These are phyloP conservation scores for Rubroboletus satanas DNA, from an alignment of 768 basidiomycete genomes.

Conservation along the genomic window DNA sequence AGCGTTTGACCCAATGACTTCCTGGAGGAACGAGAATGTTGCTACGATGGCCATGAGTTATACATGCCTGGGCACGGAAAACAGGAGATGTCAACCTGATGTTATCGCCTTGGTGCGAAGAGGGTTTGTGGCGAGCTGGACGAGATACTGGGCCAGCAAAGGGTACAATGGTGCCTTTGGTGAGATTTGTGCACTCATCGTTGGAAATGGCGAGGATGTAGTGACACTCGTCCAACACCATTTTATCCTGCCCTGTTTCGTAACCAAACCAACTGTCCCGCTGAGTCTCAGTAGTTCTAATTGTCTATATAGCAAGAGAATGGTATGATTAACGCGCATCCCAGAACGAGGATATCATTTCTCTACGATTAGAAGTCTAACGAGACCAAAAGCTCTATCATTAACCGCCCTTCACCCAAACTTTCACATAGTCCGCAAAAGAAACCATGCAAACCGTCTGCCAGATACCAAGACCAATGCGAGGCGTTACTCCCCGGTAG, in stretches of 20 bases:
- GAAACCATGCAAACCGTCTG: slow-evolving; percentile 99
- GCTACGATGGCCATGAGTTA: slow-evolving; percentile 28
- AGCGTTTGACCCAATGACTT: slow-evolving; percentile 71
- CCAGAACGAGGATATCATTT: slow-evolving; percentile 19
- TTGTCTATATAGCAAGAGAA: background rate
- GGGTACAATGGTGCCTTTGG: slow-evolving; percentile 33
- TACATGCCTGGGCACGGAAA: background rate
- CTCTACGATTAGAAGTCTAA: slow-evolving; percentile 19
- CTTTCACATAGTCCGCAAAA: slow-evolving; percentile 93
- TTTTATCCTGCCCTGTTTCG: background rate
- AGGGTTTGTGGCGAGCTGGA: slow-evolving; percentile 62
- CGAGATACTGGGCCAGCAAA: slow-evolving; percentile 66
- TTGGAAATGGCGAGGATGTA: background rate
- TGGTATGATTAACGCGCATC: slow-evolving; percentile 15
- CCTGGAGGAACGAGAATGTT: slow-evolving; percentile 66
- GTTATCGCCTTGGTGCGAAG: slow-evolving; percentile 80
- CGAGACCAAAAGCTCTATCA: slow-evolving; percentile 10
- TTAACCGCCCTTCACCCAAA: slow-evolving; percentile 56
- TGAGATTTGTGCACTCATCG: slow-evolving; percentile 38
- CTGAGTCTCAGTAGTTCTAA: background rate
- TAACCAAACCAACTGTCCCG: background rate
- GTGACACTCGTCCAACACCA: background rate
- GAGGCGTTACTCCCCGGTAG: slow-evolving; percentile 96
- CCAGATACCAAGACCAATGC: slow-evolving; percentile 94
- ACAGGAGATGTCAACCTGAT: slow-evolving; percentile 43